These are phyloP conservation scores for Cryptococcus sp. DNA, from an alignment of 1,284 basidiomycete genomes.

Conservation along the genomic window DNA sequence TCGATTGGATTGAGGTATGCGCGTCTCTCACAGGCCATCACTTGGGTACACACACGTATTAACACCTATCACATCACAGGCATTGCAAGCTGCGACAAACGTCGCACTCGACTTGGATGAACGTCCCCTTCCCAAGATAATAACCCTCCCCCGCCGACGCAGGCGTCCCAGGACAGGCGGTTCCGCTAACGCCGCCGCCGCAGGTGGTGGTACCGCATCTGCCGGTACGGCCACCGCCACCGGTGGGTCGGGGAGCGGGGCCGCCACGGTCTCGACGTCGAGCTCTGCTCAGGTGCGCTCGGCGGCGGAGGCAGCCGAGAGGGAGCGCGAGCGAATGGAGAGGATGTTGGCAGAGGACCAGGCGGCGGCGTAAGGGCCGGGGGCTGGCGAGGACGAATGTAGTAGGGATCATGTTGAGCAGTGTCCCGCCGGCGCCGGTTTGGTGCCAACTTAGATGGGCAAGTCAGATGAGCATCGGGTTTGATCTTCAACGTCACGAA, in stretches of 20 bases:
- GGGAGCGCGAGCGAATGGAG: conserved; percentile 48
- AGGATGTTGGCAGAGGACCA: conserved; percentile 50
- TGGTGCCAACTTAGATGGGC: too few species aligned
- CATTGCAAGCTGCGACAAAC: conserved; percentile 89
- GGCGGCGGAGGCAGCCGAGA: conserved; percentile 31
- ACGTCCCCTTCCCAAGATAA: conserved; percentile 78
- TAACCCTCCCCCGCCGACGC: conserved; percentile 53
- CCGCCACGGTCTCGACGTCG: conserved; percentile 7
- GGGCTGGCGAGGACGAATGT: too few species aligned
- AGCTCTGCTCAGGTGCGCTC: neutral
- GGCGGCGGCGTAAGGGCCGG: conserved; percentile 21
- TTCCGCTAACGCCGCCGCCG: conserved; percentile 7
- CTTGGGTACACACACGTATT: neutral
- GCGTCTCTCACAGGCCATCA: conserved; percentile 6
- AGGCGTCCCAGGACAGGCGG: conserved; percentile 29
- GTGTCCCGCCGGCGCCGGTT: too few species aligned
- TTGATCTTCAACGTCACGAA: too few species aligned
- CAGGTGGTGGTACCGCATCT: neutral
- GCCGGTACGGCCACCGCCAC: conserved; percentile 8
- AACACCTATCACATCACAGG: conserved; percentile 52
- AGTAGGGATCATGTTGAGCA: too few species aligned
- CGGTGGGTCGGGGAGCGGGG: conserved; percentile 8
- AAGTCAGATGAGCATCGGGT: too few species aligned
- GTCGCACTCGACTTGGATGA: conserved; percentile 87
- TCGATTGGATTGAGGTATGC: conserved; percentile 92